Evolutionary conservation across 2,329 filamentous ascomycete species (phyloP), one percentile per base, ranked within the genome.

Genomic region (Hypoxylon sp.): DNA sequence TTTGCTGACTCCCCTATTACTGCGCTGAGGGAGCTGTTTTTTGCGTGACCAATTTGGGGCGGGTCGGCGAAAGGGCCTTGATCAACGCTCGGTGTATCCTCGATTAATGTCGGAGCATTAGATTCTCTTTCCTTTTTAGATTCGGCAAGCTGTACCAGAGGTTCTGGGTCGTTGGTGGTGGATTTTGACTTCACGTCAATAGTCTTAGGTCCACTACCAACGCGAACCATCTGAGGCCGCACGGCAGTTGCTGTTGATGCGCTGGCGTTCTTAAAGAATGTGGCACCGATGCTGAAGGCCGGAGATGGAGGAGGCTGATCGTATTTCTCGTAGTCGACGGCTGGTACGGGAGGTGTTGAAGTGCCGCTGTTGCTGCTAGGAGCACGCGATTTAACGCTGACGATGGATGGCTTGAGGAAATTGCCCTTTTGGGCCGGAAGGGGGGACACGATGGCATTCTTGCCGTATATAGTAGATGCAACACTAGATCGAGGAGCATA

Each of bases 401-500:
- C 94, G 76, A 98, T 91, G 36, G 93, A 94, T 9, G 96, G 93
- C 80, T 96, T 97, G 70, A 92, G 92, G 67, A 94, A 89, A 77
- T 95, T 92, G 64, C 93, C 92, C 57, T 94, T 96, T 75, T 96
- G 93, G 0, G 94, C 93, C 0, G 94, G 76, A 21, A 77, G 70
- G 91, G 84, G 92, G 77, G 85, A 94, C 73, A 97, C 89, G 57
- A 97, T 89, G 14, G 93, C 94, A 75, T 97, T 93, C 82, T 94
- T 95, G 72, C 93, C 92, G 77, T 98, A 98, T 58, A 97, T 93
- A 19, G 95, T 98, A 0, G 94, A 97, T 2, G 94, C 94, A 70
- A 98, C 92, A 76, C 92, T 94, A 52, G 87, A 90, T 62, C 89
- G 86, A 34, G 86, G 86, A 1, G 86, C 86, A 67, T 87, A 88